Percentiles rank a stretch among this genome's conserved stretches.
These are phyloP conservation scores for Magnaporthales sp. DNA, from an alignment of 2,329 filamentous ascomycete genomes.

Conservation along the genomic window DNA sequence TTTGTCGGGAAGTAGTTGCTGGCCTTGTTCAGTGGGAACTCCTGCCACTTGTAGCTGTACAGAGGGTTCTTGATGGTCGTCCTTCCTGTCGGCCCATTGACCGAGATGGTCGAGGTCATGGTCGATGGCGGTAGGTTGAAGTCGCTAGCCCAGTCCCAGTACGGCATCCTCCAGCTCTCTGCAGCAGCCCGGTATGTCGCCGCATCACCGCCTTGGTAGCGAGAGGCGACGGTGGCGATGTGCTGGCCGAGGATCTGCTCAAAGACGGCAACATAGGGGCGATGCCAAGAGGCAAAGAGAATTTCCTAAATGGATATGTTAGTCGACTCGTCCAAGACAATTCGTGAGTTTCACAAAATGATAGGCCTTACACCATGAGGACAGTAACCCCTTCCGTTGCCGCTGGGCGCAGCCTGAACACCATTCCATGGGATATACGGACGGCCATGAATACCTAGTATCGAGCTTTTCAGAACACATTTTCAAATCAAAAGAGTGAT, in stretches of 20 bases:
- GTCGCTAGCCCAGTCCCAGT: slow-evolving; percentile 40
- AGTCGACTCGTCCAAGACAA: too few species aligned
- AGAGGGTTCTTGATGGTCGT: slow-evolving; percentile 35
- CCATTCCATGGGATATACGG: slow-evolving; percentile 19
- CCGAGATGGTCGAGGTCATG: slow-evolving; percentile 5
- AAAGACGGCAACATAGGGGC: slow-evolving; percentile 38
- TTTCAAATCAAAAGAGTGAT: slow-evolving; percentile 5
- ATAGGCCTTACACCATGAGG: slow-evolving; percentile 23
- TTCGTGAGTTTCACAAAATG: too few species aligned
- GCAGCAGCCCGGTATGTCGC: slow-evolving; percentile 30
- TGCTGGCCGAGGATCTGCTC: slow-evolving; percentile 41
- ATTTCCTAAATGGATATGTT: slow-evolving; percentile 18
- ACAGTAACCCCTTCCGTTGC: slow-evolving; percentile 26
- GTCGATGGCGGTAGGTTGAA: slow-evolving; percentile 25
- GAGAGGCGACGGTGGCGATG: slow-evolving; percentile 31
- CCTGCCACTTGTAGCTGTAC: slow-evolving; percentile 35
- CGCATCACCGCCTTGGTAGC: slow-evolving; percentile 26
- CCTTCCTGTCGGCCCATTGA: slow-evolving; percentile 9
- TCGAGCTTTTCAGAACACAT: too few species aligned
- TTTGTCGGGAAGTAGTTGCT: slow-evolving; percentile 4
- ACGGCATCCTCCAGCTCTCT: slow-evolving; percentile 33
- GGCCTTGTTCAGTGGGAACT: slow-evolving; percentile 23
- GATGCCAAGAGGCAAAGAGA: slow-evolving; percentile 41
- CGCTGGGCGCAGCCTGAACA: slow-evolving; percentile 16
- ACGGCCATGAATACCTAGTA: slow-evolving; percentile 13